phyloP scores from a whole-genome alignment of 495 filamentous ascomycete species.

The Cladorrhinum samala region DNA sequence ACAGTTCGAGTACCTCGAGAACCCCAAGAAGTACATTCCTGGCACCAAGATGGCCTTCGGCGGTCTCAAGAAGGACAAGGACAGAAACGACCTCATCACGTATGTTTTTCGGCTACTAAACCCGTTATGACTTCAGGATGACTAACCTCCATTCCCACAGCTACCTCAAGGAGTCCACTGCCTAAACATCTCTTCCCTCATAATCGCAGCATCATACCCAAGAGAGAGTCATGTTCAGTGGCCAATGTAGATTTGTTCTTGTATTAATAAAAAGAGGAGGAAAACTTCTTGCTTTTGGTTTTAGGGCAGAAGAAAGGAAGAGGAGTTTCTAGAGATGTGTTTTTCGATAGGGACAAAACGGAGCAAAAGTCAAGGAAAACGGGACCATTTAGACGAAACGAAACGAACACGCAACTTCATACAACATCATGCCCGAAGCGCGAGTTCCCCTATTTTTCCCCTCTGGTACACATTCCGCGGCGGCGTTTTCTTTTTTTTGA shows the following conservation, averaged over 20 bases:
- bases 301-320: background rate
- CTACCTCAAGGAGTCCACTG: constrained; percentile 59
- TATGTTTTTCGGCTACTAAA: constrained; percentile 43
- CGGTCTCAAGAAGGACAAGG: constrained; percentile 99
- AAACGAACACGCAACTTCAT: background rate
- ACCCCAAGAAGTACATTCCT: constrained; percentile 71
- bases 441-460: background rate
- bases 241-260: constrained; percentile 4
- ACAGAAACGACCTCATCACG: constrained; percentile 98
- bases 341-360: background rate
- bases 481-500: background rate
- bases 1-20: constrained; percentile 50
- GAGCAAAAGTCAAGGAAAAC: background rate
- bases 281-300: background rate
- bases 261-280: constrained; percentile 11
- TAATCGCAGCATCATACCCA: background rate
- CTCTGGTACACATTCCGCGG: background rate
- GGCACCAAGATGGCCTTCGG: constrained; percentile 99
- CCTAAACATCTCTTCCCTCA: constrained; percentile 35
- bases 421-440: background rate
- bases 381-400: background rate
- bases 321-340: background rate
- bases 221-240: background rate
- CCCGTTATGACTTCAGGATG: constrained; percentile 9
- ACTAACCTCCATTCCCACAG: constrained; percentile 31